Base-by-base conservation (phyloP, 176 grass and related monocot genomes). In the Oropetium thomaeum region DNA sequence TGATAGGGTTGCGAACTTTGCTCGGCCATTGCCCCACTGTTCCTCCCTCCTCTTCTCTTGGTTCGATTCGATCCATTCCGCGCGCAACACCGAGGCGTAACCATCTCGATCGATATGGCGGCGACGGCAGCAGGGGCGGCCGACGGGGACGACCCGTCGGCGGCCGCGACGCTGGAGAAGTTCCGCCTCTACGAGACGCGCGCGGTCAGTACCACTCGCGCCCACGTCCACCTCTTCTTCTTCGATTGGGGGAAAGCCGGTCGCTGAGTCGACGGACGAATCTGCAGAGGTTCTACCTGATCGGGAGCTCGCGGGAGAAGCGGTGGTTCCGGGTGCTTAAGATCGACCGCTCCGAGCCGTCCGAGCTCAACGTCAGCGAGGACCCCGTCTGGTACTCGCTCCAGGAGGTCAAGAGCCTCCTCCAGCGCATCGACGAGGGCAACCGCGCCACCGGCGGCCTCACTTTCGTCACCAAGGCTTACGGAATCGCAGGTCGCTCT, bases 131-230 rank as follows among this genome's bases (percentile, higher is more conserved):
- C 76, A 79, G 65, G 17, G 64, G 41, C 74, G 83, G 78, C 77
- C 65, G 90, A 83, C 29, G 62, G 63, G 64, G 83, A 91, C 74
- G 87, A 86, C 72, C 80, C 86, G 53, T 79, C 81, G 58, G 8
- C 77, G 42, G 76, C 84, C 13, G 77, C 74, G 45, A 64, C 93
- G 12, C 90, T 98, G 55, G 84, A 98, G 81, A 94, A 94, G 78
- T 98, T 98, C 68, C 82, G 96, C 72, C 84, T 98, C 64, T 98
- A 86, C 75, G 96, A 94, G 81, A 98, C 96, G 55, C 96, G 96
- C 67, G 89, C 89, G 22, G 96, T 98, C 81, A 78, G 45, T 69
- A 27, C 30, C 66, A 5, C 27, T 26, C 15, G 3, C 20, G n/a
- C 62, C 28, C 11, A 58, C 6, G 20, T 8, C 45, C 26, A 9